Base-by-base conservation (phyloP, 306 rosid species). In the Hippophae rhamnoides region DNA sequence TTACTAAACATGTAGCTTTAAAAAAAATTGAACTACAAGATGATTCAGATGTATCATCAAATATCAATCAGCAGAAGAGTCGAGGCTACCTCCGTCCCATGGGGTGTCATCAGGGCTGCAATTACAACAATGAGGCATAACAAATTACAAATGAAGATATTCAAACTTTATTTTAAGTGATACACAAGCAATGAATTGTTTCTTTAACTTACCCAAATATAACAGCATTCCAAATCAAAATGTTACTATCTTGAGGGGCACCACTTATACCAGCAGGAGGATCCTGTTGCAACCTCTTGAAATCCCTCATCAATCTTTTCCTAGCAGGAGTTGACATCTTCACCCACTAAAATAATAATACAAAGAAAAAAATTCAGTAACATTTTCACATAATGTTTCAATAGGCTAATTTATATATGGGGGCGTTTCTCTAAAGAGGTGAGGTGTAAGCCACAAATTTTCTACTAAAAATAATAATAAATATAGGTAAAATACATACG, bases 201-300 rank as follows among this genome's bases (percentile, higher is more conserved):
- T 76, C 53, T 52, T 56, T 63, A 76, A 69, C 82, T 44, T 63
- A 90, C 97, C 97, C 97, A 73, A 90, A 90, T 62, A 90, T 86
- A 46, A 90, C 97, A 70, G 97, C 97, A 76, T 90, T 90, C 97
- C 97, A 90, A 60, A 90, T 88, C 95, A 86, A 80, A 49, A 90
- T 87, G 66, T 90, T 90, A 64, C 82, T 90, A 78, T 90, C 95
- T 52, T 86, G 95, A 23, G 97, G 97, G 55, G 97, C 97, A 42
- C 97, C 97, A 61, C 97, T 89, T 68, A 89, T 86, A 63, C 95
- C 95, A 5, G 94, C 97, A 53, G 95, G 95, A 63, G 97, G 95
- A 68, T 86, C 95, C 57, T 82, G 95, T 56, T 86, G 97, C 82
- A 90, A 73, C 73, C 97, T 79, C 83, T 79, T 87, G 77, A 87